phyloP scores from a whole-genome alignment of 768 basidiomycete species.

The Boletales sp. region DNA sequence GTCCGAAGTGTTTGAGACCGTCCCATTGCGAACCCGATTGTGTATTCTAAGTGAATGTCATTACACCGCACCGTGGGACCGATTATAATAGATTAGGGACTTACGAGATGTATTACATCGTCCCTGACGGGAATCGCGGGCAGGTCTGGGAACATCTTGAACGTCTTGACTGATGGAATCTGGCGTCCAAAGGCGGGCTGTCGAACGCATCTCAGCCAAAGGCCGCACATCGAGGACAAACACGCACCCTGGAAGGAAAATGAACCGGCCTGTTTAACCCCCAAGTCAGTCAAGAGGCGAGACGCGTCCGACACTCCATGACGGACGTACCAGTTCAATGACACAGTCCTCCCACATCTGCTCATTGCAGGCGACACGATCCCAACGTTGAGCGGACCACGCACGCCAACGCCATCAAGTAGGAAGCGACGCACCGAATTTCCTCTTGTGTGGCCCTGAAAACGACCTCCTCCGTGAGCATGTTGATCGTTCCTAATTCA shows the following conservation, averaged over 20 bases:
- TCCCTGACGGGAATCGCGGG: slow-evolving; percentile 25
- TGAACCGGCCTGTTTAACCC: slow-evolving; percentile 52
- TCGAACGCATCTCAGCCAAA: background rate
- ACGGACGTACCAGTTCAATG: slow-evolving; percentile 57
- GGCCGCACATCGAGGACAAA: background rate
- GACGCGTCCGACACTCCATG: background rate
- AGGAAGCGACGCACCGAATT: slow-evolving; percentile 42
- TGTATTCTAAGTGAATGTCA: slow-evolving; percentile 45
- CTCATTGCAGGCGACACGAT: background rate
- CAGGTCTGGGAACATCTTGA: slow-evolving; percentile 9
- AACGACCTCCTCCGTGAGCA: slow-evolving; percentile 64
- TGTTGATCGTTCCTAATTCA: slow-evolving; percentile 63
- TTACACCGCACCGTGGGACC: background rate
- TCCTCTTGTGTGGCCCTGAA: slow-evolving; percentile 53
- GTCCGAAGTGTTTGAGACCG: slow-evolving; percentile 56
- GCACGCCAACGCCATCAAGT: background rate
- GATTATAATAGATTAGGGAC: background rate
- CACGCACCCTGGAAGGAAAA: slow-evolving; percentile 56
- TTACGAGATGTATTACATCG: slow-evolving; percentile 57
- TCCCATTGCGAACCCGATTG: slow-evolving; percentile 75
- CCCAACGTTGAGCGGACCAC: background rate
- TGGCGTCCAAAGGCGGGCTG: slow-evolving; percentile 37
- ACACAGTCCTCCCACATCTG: slow-evolving; percentile 53
- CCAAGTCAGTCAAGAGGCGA: slow-evolving; percentile 1
- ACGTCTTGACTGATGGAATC: slow-evolving; percentile 40